Evolutionary conservation across 148 eudicot species (phyloP), one percentile per base, ranked within the genome.

Genomic region (Silene latifolia): DNA sequence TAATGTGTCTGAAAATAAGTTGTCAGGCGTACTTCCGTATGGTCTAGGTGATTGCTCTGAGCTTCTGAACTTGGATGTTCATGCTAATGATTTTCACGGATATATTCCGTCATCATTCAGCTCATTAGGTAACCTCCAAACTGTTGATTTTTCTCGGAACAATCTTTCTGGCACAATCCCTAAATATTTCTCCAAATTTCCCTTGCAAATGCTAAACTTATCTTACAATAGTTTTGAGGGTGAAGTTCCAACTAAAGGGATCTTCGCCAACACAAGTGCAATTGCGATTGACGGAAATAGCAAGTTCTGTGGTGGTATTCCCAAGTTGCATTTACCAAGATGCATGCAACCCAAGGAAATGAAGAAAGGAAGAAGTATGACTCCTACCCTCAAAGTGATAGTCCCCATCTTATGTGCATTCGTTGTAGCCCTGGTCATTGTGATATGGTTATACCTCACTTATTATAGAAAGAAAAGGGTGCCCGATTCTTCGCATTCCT

Each of bases 151-250:
- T 63, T 87, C 88, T 3, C 67, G 8, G 7, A 87, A 87, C 67
- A 78, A 83, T n/a, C 72, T 87, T 5, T 81, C 88, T 0, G 88
- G 88, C 0, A 10, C 25, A 54, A 81, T 85, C 20, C 88, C 87
- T 4, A 32, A 14, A 17, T 83, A 58, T 62, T 68, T 85, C 13
- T 80, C 67, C n/a, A 73, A 39, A 15, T 75, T 83, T 69, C 54
- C 39, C 17, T 39, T 84, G 19, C 8, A 14, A 53, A 56, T 48
- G 51, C 54, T 87, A 51, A 76, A 77, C 56, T 60, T 87, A 4
- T 84, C 89, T 0, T 72, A 72, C 72, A 87, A 86, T 20, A 19
- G 60, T 64, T 73, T 87, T 13, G 84, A 81, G 71, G 87, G 89
- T 15, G 48, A 48, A 19, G 74, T 82, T 7, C 87, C 89, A 57